Base-by-base conservation (phyloP, 257 asterid species). In the Fraxinus anomala region DNA sequence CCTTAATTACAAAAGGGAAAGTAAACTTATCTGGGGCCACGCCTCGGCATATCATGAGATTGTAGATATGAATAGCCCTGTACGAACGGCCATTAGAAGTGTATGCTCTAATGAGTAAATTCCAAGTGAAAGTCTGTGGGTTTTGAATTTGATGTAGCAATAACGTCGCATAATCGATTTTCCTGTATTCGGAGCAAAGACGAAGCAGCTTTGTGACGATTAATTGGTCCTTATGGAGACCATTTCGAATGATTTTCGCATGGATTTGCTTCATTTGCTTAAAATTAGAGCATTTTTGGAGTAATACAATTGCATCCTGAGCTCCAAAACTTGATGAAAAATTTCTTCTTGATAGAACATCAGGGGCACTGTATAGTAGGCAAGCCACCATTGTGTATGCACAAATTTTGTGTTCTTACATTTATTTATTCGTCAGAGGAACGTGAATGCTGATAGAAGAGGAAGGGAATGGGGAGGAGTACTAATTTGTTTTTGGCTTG, bases 1-100 rank as follows among this genome's bases (percentile, higher is more conserved):
- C 89, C 73, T 89, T 89, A 86, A 87, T 87, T 11, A 87, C 92
- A 76, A 89, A 89, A 0, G 92, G 91, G 76, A 89, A 83, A 3
- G 91, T 85, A 82, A 89, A 89, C 78, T 89, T 89, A 66, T 89
- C 91, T 59, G 82, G 87, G 2, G 75, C 21, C 13, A 83, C 84
- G 5, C 89, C 86, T n/a, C 84, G 68, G 54, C 81, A 83, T 70
- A 89, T 67, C 89, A 89, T 82, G 9, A 37, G 79, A 80, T 89
- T 87, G 83, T 83, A 89, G 14, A 85, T 19, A 76, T 80, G 79
- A 68, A 89, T 81, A 71, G 88, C 91, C 28, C 87, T 76, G 19
- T 30, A 67, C 2, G 92, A 70, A 73, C 72, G 79, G 26, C 59
- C 85, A 31, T 86, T 86, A 5, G 78, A 81, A 30, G 76, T 80